A percentile compares a stretch with the other conserved stretches of the same genome.
These are phyloP conservation scores for Pseudogymnoascus sp. DNA, from an alignment of 2,329 filamentous ascomycete genomes.

Conservation along the genomic window DNA sequence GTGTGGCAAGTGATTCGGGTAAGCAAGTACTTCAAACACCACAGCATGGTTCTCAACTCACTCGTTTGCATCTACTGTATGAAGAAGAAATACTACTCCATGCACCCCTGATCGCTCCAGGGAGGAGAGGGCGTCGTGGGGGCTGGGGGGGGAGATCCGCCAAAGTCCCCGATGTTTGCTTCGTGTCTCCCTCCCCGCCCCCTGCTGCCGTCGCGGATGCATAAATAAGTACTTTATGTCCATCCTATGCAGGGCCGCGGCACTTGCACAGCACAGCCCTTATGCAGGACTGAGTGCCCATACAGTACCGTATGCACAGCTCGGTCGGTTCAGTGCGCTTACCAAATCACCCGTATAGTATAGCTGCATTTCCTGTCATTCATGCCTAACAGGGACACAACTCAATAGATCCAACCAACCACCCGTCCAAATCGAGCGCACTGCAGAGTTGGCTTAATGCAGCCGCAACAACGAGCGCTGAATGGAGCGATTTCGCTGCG, in stretches of 20 bases:
- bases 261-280: neutral
- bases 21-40: neutral
- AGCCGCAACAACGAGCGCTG: neutral
- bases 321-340: neutral
- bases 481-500: neutral
- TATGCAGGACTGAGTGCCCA: neutral
- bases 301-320: neutral
- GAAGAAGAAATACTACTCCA: neutral
- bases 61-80: neutral
- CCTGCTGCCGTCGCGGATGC: neutral
- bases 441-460: neutral
- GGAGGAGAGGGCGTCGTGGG: neutral
- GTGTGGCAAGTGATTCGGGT: neutral
- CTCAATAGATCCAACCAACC: neutral
- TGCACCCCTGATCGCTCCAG: slow-evolving; percentile 3
- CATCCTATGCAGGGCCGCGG: neutral
- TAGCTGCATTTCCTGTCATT: neutral
- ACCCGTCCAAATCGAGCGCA: neutral
- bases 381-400: neutral
- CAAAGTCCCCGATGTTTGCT: slow-evolving; percentile 2
- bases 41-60: neutral
- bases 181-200: neutral
- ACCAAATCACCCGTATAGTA: neutral
- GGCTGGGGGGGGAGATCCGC: neutral
- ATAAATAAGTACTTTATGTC: neutral